Evolutionary conservation across 2,329 filamentous ascomycete genomes (phyloP).

Genomic region (Mycosphaerella sp.): DNA sequence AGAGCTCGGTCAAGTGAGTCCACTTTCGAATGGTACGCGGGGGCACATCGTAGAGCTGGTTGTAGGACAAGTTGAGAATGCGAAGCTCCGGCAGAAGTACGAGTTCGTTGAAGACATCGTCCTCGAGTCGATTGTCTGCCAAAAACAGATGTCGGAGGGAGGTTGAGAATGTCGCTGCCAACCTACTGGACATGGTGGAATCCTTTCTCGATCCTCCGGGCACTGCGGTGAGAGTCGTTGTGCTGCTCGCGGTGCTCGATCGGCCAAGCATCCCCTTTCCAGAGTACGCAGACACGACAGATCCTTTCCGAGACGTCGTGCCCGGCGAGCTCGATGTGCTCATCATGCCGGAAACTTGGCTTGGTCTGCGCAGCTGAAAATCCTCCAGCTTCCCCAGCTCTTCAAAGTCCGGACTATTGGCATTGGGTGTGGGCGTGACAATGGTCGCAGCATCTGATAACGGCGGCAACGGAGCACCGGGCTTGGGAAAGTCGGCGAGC

Average conservation of each 20-base stretch:
- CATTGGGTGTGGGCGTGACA: slow-evolving; percentile 31
- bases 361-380: slow-evolving; percentile 64
- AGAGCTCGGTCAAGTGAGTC: slow-evolving; percentile 84
- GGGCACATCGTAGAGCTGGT: slow-evolving; percentile 87
- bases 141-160: slow-evolving; percentile 79
- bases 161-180: slow-evolving; percentile 80
- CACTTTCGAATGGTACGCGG: slow-evolving; percentile 81
- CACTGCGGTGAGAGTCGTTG: slow-evolving; percentile 50
- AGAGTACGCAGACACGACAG: slow-evolving; percentile 72
- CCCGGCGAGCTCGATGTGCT: slow-evolving; percentile 48
- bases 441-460: slow-evolving; percentile 37
- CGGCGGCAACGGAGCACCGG: slow-evolving; percentile 54
- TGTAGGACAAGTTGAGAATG: slow-evolving; percentile 89
- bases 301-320: slow-evolving; percentile 61
- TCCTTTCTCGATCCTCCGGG: slow-evolving; percentile 69
- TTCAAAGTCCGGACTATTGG: slow-evolving; percentile 65
- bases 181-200: slow-evolving; percentile 71
- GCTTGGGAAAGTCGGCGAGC: slow-evolving; percentile 83
- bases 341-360: slow-evolving; percentile 69
- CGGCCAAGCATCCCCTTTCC: slow-evolving; percentile 52
- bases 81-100: slow-evolving; percentile 75
- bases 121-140: slow-evolving; percentile 88
- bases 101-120: slow-evolving; percentile 92
- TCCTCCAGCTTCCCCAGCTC: slow-evolving; percentile 64
- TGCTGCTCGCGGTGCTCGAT: slow-evolving; percentile 67